Evolutionary conservation across 768 basidiomycete genomes (phyloP).

Genomic region (Hericium rajendrae): DNA sequence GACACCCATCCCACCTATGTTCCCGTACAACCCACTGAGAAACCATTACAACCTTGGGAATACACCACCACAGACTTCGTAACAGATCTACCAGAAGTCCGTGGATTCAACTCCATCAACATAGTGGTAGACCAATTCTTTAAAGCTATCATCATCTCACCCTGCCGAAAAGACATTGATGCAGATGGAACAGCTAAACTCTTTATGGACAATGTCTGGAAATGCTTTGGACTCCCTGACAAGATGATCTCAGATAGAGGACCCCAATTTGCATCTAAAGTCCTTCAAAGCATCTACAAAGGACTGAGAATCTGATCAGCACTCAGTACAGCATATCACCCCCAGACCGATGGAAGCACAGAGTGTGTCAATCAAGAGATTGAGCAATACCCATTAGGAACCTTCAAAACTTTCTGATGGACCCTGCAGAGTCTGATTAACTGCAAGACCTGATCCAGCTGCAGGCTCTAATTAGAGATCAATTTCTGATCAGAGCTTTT

Average conservation of each 20-base stretch:
- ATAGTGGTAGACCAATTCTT: conserved; percentile 16
- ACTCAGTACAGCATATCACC: conserved; percentile 25
- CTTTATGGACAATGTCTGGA: conserved; percentile 11
- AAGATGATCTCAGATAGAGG: conserved; percentile 10
- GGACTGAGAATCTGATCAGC: conserved; percentile 11
- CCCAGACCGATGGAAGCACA: conserved; percentile 27
- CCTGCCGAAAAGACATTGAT: conserved; percentile 12
- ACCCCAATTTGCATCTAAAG: conserved; percentile 7
- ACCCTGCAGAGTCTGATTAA: no score
- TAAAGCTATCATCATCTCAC: conserved; percentile 22
- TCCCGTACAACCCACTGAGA: conserved; percentile 12
- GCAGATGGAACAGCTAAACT: conserved; percentile 12
- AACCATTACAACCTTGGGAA: conserved; percentile 3
- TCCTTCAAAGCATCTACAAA: conserved; percentile 5
- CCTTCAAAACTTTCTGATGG: no score
- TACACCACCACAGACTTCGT: conserved; percentile 14
- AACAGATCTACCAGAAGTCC: conserved; percentile 12
- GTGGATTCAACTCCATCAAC: conserved; percentile 14
- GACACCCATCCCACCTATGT: conserved; percentile 3
- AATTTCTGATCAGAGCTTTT: no score
- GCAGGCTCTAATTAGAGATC: no score
- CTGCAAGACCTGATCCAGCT: no score
- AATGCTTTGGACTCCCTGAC: conserved; percentile 3
- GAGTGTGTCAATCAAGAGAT: conserved; percentile 24
- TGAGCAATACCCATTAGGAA: conserved; percentile 22